A percentile compares a stretch with the other conserved stretches of the same genome.
Evolutionary conservation across 2,329 filamentous ascomycete genomes (phyloP).

Genomic region (Knufia fluminis): DNA sequence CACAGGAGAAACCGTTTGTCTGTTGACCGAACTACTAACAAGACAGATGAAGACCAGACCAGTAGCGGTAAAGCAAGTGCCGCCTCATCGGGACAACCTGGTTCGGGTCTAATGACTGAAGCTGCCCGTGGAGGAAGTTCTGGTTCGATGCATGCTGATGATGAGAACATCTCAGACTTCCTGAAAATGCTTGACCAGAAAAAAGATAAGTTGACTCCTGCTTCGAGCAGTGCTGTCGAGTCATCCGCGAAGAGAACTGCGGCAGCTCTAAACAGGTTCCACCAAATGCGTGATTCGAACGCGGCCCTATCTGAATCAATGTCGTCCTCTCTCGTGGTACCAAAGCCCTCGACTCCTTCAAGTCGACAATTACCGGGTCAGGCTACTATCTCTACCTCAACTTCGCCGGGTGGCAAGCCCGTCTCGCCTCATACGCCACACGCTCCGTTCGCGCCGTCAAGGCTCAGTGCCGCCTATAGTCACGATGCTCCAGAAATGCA

Average conservation of each 20-base stretch:
- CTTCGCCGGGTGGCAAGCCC: constrained; percentile 81
- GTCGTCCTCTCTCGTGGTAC: constrained; percentile 76
- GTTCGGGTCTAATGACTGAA: constrained; percentile 68
- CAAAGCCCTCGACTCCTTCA: constrained; percentile 69
- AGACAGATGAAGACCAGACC: constrained; percentile 40
- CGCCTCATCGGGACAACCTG: constrained; percentile 52
- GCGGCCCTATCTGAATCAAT: constrained; percentile 85
- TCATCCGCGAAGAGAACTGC: constrained; percentile 65
- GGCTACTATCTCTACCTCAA: constrained; percentile 70
- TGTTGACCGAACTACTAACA: constrained; percentile 57
- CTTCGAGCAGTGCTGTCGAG: constrained; percentile 50
- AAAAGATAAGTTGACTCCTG: constrained; percentile 68
- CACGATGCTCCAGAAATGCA: constrained; percentile 28
- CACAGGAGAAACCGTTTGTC: constrained; percentile 73
- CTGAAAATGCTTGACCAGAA: constrained; percentile 78
- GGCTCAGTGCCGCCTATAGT: constrained; percentile 73
- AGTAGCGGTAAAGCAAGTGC: constrained; percentile 51
- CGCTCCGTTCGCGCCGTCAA: constrained; percentile 83
- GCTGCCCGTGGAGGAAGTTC: constrained; percentile 52
- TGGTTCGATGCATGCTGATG: constrained; percentile 65
- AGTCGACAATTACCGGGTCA: constrained; percentile 63
- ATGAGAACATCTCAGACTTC: constrained; percentile 90
- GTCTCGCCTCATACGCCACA: constrained; percentile 85
- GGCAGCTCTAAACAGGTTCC: constrained; percentile 74
- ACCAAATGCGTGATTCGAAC: constrained; percentile 81